Evolutionary conservation across 768 basidiomycete species (phyloP).

Genomic region (Tylopilus felleus): DNA sequence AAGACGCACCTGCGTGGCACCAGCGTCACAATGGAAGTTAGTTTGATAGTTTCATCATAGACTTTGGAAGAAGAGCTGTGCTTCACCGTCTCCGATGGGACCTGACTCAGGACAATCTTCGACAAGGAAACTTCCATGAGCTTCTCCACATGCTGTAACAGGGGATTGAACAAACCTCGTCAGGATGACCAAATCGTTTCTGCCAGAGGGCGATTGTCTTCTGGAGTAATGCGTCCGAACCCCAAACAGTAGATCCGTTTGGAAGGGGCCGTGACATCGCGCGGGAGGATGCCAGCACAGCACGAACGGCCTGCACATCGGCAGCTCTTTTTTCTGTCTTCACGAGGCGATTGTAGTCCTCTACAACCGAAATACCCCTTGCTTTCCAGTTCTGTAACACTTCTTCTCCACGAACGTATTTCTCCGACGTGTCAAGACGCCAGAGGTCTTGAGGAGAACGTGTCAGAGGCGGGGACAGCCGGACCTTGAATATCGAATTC

Average conservation of each 20-base stretch:
- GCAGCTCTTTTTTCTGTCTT: constrained; percentile 72
- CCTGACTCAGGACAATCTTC: constrained; percentile 78
- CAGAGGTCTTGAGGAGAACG: constrained; percentile 88
- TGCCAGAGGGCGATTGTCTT: constrained; percentile 81
- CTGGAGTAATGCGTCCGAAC: constrained; percentile 58
- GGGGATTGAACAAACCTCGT: constrained; percentile 53
- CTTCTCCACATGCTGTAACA: background rate
- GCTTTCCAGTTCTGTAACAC: constrained; percentile 79
- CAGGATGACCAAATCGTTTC: constrained; percentile 70
- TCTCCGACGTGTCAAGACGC: constrained; percentile 92
- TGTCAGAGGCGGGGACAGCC: constrained; percentile 78
- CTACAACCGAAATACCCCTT: constrained; percentile 82
- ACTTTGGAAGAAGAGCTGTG: constrained; percentile 20
- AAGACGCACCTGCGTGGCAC: constrained; percentile 63
- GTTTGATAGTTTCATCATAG: constrained; percentile 54
- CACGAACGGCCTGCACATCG: constrained; percentile 86
- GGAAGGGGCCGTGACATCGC: constrained; percentile 42
- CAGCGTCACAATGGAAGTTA: constrained; percentile 69
- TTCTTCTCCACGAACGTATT: constrained; percentile 94
- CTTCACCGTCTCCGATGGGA: constrained; percentile 55
- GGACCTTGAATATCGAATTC: constrained; percentile 80
- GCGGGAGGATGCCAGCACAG: constrained; percentile 60
- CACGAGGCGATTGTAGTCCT: constrained; percentile 77
- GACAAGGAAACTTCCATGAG: constrained; percentile 7
- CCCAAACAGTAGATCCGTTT: constrained; percentile 57